phyloP scores from a whole-genome alignment of 169 alveolate genomes.

The Blepharisma undulans region DNA sequence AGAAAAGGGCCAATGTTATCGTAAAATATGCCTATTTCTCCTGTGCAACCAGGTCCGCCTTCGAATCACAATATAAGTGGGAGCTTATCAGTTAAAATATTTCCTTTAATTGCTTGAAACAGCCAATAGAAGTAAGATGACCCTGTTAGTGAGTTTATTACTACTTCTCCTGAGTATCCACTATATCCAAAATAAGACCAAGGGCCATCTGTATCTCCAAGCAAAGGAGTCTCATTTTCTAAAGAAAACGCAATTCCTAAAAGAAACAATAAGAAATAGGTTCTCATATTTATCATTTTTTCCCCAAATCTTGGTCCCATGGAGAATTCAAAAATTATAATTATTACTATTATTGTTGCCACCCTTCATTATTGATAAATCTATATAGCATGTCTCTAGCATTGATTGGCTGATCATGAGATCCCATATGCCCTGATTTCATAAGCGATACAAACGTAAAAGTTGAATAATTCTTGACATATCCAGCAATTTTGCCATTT shows the following conservation, averaged over 20 bases:
- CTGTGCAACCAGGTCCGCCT: slow-evolving; percentile 68
- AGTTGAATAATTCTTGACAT: slow-evolving; percentile 44
- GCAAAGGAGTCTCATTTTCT: not conserved
- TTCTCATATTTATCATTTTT: not conserved
- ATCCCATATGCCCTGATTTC: slow-evolving; percentile 71
- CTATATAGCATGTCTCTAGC: slow-evolving; percentile 48
- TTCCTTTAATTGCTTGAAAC: slow-evolving; percentile 27
- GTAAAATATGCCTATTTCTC: slow-evolving; percentile 42
- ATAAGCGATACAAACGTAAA: slow-evolving; percentile 57
- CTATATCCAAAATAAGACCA: slow-evolving; percentile 15
- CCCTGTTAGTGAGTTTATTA: slow-evolving; percentile 24
- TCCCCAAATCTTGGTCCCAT: not conserved
- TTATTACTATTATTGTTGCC: not conserved
- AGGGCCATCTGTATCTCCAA: slow-evolving; percentile 2
- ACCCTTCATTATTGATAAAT: slow-evolving; percentile 27
- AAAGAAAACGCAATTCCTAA: not conserved
- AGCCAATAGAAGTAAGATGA: slow-evolving; percentile 47
- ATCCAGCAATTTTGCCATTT: slow-evolving; percentile 60
- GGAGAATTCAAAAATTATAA: not conserved
- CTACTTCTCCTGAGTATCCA: slow-evolving; percentile 39
- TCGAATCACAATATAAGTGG: slow-evolving; percentile 62
- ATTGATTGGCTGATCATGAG: slow-evolving; percentile 57
- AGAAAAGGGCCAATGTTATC: slow-evolving; percentile 32
- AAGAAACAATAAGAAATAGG: not conserved
- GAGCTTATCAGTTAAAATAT: slow-evolving; percentile 22